Conservation (phyloP, 1,284 basidiomycete genomes). For the Puccinia brachypodii region DNA sequence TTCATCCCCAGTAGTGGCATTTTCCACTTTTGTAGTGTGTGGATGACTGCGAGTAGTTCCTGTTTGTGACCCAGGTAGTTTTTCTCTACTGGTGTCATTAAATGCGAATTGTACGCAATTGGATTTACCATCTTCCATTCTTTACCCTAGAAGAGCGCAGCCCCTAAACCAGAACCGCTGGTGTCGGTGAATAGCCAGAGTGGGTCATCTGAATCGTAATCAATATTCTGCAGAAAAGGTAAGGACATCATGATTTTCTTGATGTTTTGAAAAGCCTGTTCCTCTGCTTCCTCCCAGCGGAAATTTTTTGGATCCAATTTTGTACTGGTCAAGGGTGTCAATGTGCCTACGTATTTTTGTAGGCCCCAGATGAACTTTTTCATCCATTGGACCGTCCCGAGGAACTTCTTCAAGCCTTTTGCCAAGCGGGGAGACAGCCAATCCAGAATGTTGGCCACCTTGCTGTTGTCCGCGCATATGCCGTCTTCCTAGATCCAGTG, state of each 20-base stretch:
- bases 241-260: neutral
- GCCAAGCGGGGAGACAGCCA: neutral
- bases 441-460: neutral
- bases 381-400: too few species aligned
- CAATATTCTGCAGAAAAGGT: neutral
- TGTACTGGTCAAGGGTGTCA: neutral
- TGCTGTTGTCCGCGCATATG: neutral
- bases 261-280: neutral
- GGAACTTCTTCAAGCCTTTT: neutral
- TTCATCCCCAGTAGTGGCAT: neutral
- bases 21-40: neutral
- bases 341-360: neutral
- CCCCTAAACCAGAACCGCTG: neutral
- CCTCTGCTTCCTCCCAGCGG: neutral
- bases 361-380: neutral
- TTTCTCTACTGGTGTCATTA: too few species aligned
- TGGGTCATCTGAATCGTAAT: neutral
- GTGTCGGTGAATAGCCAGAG: slow-evolving; percentile 6
- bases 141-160: too few species aligned
- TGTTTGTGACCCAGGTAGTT: neutral
- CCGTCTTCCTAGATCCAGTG: slow-evolving; percentile 3
- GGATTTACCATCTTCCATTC: too few species aligned
- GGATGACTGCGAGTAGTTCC: too few species aligned
- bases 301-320: neutral
- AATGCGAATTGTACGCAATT: too few species aligned